Evolutionary conservation across 768 basidiomycete species (phyloP).

Genomic region (Hygrophorus russula): DNA sequence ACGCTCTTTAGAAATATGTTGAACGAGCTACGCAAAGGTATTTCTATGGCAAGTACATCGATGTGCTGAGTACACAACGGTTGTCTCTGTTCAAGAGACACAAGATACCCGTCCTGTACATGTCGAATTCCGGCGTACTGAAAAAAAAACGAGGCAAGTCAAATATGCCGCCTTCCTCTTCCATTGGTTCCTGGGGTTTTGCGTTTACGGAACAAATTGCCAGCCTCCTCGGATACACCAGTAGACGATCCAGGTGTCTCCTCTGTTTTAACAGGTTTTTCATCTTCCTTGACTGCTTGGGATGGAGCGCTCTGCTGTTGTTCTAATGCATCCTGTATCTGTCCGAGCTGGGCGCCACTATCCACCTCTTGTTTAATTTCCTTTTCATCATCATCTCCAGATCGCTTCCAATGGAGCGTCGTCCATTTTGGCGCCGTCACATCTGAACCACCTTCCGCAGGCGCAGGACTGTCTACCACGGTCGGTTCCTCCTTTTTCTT

Average conservation of each 20-base stretch:
- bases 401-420: slow-evolving; percentile 22
- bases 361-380: slow-evolving; percentile 10
- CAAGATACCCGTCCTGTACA: too few species aligned
- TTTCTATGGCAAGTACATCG: too few species aligned
- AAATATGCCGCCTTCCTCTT: slow-evolving; percentile 2
- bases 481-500: slow-evolving; percentile 29
- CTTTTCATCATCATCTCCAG: slow-evolving; percentile 8
- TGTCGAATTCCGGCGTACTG: too few species aligned
- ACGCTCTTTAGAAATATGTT: too few species aligned
- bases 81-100: too few species aligned
- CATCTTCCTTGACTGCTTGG: not conserved
- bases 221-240: not conserved
- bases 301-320: not conserved
- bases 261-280: not conserved
- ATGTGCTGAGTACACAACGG: too few species aligned
- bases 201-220: slow-evolving; percentile 1
- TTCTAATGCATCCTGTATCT: not conserved
- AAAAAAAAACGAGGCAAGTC: too few species aligned
- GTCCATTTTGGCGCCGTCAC: slow-evolving; percentile 21
- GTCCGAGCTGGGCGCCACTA: not conserved
- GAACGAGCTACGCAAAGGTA: too few species aligned
- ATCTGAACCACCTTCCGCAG: not conserved
- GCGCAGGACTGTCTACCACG: not conserved
- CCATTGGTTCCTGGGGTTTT: not conserved
- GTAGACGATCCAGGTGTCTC: not conserved